Evolutionary conservation across 2,329 filamentous ascomycete genomes (phyloP).

Genomic region (Exophiala aquamarina): DNA sequence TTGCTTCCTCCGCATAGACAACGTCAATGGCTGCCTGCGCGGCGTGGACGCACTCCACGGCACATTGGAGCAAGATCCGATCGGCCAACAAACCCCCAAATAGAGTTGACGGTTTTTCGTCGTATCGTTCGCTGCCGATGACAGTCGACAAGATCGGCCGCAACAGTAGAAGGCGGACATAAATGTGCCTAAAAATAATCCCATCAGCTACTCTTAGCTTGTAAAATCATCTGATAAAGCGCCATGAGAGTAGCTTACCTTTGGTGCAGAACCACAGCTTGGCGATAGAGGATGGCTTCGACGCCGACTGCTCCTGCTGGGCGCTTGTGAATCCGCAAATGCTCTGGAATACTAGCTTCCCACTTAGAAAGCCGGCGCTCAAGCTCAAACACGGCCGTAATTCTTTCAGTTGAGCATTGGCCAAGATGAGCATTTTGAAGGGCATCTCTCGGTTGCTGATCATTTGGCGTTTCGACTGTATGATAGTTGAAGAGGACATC

Average conservation of each 20-base stretch:
- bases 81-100: conserved; percentile 6
- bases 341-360: conserved; percentile 32
- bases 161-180: conserved; percentile 36
- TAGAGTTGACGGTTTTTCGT: conserved; percentile 24
- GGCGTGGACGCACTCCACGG: conserved; percentile 35
- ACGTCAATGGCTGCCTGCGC: conserved; percentile 35
- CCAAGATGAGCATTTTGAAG: not conserved
- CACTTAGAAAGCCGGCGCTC: conserved; percentile 34
- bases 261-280: conserved; percentile 35
- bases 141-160: conserved; percentile 36
- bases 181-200: conserved; percentile 30
- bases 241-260: conserved; percentile 26
- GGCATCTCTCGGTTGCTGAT: not conserved
- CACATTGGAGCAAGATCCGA: conserved; percentile 25
- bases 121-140: conserved; percentile 28
- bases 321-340: conserved; percentile 26
- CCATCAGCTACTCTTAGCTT: not conserved
- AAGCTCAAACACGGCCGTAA: conserved; percentile 35
- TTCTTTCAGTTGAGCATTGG: conserved; percentile 23
- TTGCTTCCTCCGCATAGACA: conserved; percentile 25
- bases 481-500: conserved; percentile 31
- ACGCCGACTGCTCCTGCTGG: conserved; percentile 21
- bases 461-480: conserved; percentile 7
- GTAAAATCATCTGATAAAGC: not conserved
- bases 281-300: conserved; percentile 32